A percentile compares a stretch with the other conserved stretches of the same genome.
Conservation (phyloP, 306 rosid genomes). For the Trifolium dubium region DNA sequence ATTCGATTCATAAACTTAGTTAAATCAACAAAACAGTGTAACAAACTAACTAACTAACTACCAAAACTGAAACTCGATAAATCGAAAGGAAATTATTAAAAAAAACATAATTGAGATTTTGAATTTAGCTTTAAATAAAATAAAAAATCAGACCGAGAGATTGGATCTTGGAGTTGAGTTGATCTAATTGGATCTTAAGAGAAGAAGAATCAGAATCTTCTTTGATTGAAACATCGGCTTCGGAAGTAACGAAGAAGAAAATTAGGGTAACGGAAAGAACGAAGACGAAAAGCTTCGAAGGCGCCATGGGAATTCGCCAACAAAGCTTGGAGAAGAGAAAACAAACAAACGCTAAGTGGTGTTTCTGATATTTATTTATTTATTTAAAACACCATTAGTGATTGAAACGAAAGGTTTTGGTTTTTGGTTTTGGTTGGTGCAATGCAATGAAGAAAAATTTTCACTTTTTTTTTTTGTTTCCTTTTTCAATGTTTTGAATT, state of each 20-base stretch:
- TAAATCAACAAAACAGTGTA: neutral
- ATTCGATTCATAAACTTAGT: neutral
- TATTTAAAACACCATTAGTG: slow-evolving; percentile 6
- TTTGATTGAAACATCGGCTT: slow-evolving; percentile 51
- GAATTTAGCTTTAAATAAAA: neutral
- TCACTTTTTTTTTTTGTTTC: neutral
- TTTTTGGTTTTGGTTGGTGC: neutral
- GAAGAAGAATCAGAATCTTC: slow-evolving; percentile 56
- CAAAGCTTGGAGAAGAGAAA: slow-evolving; percentile 45
- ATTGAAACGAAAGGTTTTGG: neutral
- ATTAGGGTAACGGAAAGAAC: slow-evolving; percentile 62
- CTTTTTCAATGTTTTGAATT: neutral
- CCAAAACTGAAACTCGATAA: neutral
- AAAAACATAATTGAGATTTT: neutral
- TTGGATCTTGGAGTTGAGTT: slow-evolving; percentile 77
- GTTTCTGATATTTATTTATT: slow-evolving; percentile 31
- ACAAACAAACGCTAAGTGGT: neutral
- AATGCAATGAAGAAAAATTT: neutral
- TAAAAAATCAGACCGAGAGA: slow-evolving; percentile 62
- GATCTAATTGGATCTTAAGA: slow-evolving; percentile 71
- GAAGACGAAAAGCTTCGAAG: slow-evolving; percentile 60
- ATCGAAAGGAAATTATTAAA: neutral
- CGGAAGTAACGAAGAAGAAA: slow-evolving; percentile 50
- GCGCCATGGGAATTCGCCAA: slow-evolving; percentile 76
- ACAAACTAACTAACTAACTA: neutral